Percentiles rank a stretch among this genome's conserved stretches.
Evolutionary conservation across 139 green algal genomes (phyloP).

Genomic region (Raphidocelis subcapitata): DNA sequence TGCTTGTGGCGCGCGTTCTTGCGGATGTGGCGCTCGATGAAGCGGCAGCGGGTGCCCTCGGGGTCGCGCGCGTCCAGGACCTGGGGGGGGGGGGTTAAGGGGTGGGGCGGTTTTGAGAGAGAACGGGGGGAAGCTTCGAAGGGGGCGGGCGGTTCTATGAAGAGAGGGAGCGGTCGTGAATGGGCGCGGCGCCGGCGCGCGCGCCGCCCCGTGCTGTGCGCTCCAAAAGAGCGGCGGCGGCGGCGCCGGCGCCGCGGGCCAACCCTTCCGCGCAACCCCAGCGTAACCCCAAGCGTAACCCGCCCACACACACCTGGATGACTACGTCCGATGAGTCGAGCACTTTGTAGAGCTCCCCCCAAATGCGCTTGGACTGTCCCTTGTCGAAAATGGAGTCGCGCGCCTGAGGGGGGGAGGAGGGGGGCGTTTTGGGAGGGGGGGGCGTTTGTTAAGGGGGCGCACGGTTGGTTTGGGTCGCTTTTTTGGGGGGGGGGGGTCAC

Average conservation of each 20-base stretch:
- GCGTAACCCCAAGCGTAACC: too few relatives aligned
- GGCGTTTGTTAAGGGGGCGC: too few relatives aligned
- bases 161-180: too few relatives aligned
- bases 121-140: neutral
- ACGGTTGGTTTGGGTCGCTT: too few relatives aligned
- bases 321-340: conserved; percentile 96
- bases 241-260: too few relatives aligned
- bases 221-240: too few relatives aligned
- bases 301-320: conserved; percentile 70
- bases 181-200: too few relatives aligned
- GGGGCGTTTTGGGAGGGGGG: too few relatives aligned
- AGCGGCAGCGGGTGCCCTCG: conserved; percentile 89
- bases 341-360: conserved; percentile 99
- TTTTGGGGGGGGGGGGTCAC: too few relatives aligned
- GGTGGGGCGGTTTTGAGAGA: neutral
- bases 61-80: conserved; percentile 97
- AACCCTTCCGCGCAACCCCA: too few relatives aligned
- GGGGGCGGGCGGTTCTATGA: too few relatives aligned
- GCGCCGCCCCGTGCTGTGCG: too few relatives aligned
- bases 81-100: conserved; percentile 49
- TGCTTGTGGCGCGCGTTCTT: conserved; percentile 95
- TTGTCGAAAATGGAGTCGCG: conserved; percentile 85
- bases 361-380: conserved; percentile 97
- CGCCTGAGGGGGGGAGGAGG: neutral
- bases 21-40: conserved; percentile 93